Percentiles rank a stretch among this genome's conserved stretches.
Conservation (phyloP, 768 basidiomycete species). For the Austroboletus eburneus region DNA sequence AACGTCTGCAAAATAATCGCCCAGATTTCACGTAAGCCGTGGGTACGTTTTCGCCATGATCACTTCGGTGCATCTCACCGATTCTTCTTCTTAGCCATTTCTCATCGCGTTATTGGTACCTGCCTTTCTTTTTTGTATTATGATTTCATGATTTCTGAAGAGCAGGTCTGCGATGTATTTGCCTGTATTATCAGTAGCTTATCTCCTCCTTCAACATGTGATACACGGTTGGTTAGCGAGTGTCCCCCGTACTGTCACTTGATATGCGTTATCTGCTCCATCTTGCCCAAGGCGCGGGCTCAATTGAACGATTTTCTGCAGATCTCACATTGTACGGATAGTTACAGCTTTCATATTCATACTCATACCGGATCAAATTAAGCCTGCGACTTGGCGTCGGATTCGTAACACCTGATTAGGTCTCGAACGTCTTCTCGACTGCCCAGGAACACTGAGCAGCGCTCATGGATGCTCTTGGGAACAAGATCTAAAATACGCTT, state of each 20-base stretch:
- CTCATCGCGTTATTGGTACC: neutral
- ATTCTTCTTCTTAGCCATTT: slow-evolving; percentile 1
- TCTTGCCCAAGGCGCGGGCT: no score
- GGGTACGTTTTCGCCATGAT: neutral
- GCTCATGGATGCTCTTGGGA: slow-evolving; percentile 84
- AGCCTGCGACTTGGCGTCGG: slow-evolving; percentile 18
- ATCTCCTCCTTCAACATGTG: neutral
- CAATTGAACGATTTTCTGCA: neutral
- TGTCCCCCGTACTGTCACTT: no score
- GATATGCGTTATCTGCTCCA: neutral
- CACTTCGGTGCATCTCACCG: neutral
- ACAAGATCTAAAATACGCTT: slow-evolving; percentile 88
- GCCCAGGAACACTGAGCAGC: slow-evolving; percentile 91
- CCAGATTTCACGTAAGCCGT: neutral
- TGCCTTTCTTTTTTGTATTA: neutral
- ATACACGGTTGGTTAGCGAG: neutral
- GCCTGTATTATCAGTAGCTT: slow-evolving; percentile 18
- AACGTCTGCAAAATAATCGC: slow-evolving; percentile 15
- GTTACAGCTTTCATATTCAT: neutral
- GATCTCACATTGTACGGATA: slow-evolving; percentile 5
- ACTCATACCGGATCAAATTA: neutral
- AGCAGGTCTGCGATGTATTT: neutral
- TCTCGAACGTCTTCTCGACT: slow-evolving; percentile 92
- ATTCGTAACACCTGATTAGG: slow-evolving; percentile 78
- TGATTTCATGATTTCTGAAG: neutral